Evolutionary conservation across 345 rosid genomes (phyloP), one percentile per base, ranked within the genome.

Genomic region (Pistacia integerrima): DNA sequence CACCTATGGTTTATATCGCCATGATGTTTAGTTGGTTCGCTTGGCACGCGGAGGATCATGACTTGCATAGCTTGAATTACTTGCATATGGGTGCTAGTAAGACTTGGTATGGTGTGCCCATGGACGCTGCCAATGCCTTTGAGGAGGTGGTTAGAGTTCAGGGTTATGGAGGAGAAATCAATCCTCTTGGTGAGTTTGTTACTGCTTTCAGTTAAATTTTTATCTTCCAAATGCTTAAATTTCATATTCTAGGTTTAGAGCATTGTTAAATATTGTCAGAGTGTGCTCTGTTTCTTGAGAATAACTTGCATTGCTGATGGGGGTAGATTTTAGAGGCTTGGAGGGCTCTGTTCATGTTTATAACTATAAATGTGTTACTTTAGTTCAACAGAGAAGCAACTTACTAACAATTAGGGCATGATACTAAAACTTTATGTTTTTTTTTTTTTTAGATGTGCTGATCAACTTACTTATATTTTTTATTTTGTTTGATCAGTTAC

Each of bases 21-120:
- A 96, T 96, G 98, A 79, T 93, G 90, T 96, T 96, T 79, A 96
- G 99, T 80, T 96, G 98, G 99, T 96, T 93, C 67, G 99, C 99
- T 83, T 96, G 99, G 99, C 99, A 96, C 77, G 97, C 90, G 1
- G 99, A 96, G 85, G 99, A 96, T 79, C 98, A 96, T 77, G 98
- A 96, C 80, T 86, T 96, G 69, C 99, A 96, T 73, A 96, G 99
- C 90, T 89, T 96, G 78, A 96, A 93, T 87, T 96, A 96, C 85
- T 76, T 96, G 94, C 99, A 96, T 84, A 85, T 89, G 87, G 99
- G 99, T 35, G 97, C 98, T 54, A 86, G 88, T 75, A 96, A 96
- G 87, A 96, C 99, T 58, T 96, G 99, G 99, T 96, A 93, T 72
- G 99, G 99, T 11, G 98, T 96, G 64, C 99, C 99, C 0, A 88